Percentiles rank a stretch among this genome's conserved stretches.
phyloP scores from a whole-genome alignment of 768 basidiomycete genomes.

The Naganishia friedmannii region DNA sequence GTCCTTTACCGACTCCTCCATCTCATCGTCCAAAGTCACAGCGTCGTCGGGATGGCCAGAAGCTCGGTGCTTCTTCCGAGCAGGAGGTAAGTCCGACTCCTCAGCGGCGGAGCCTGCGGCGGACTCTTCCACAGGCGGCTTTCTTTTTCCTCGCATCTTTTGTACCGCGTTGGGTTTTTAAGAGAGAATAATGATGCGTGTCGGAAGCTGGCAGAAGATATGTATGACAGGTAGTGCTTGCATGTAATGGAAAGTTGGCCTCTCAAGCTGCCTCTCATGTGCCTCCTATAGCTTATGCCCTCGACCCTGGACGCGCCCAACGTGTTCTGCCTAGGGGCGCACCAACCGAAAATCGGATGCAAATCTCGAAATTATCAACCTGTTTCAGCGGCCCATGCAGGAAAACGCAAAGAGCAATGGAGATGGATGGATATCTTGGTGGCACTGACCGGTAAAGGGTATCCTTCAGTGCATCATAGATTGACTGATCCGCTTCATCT shows the following conservation, averaged over 20 bases:
- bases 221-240: too few relatives aligned
- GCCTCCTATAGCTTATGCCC: background rate
- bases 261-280: slow-evolving; percentile 2
- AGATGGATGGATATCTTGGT: background rate
- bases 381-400: background rate
- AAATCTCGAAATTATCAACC: slow-evolving; percentile 4
- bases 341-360: background rate
- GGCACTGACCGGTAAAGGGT: background rate
- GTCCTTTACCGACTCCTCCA: too few relatives aligned
- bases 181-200: too few relatives aligned
- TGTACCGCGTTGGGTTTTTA: too few relatives aligned
- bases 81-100: slow-evolving; percentile 5
- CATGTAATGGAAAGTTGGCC: background rate
- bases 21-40: too few relatives aligned
- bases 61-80: slow-evolving; percentile 10
- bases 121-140: slow-evolving; percentile 1
- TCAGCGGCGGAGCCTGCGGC: background rate
- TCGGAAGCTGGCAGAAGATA: too few relatives aligned
- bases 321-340: background rate
- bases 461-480: background rate
- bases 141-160: slow-evolving; percentile 15
- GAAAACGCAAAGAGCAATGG: background rate
- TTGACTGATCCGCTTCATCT: too few relatives aligned
- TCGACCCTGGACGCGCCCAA: too few relatives aligned
- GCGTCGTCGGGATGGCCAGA: background rate